Conservation (phyloP, 2,329 filamentous ascomycete species). For the Colletotrichum liaoningense region DNA sequence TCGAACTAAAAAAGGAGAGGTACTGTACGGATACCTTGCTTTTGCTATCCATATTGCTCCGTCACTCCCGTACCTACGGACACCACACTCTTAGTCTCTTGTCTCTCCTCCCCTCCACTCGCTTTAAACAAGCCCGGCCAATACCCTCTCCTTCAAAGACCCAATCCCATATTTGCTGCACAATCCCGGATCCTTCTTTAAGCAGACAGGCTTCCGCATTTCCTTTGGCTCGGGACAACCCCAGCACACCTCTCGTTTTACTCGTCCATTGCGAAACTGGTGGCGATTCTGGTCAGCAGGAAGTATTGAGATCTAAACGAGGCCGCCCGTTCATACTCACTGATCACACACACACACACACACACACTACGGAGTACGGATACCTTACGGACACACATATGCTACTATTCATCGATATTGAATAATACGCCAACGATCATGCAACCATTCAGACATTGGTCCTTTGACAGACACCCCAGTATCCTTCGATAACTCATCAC, state of each 20-base stretch:
- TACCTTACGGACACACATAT: background rate
- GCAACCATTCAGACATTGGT: conserved; percentile 17
- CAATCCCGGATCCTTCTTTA: conserved; percentile 30
- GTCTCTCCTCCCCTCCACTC: conserved; percentile 14
- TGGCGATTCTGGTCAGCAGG: conserved; percentile 10
- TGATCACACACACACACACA: too few species aligned
- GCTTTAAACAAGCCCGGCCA: conserved; percentile 15
- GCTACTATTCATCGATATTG: conserved; percentile 10
- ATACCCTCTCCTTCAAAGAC: conserved; percentile 8
- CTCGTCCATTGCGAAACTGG: conserved; percentile 18
- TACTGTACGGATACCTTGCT: background rate
- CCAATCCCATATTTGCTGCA: conserved; percentile 29
- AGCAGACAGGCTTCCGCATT: conserved; percentile 29
- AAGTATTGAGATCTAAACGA: conserved; percentile 31
- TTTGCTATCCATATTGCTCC: conserved; percentile 2
- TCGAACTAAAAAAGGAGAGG: background rate
- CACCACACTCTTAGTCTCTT: background rate
- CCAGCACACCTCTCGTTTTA: conserved; percentile 14
- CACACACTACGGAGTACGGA: too few species aligned
- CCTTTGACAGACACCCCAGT: conserved; percentile 20
- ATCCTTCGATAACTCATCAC: conserved; percentile 10
- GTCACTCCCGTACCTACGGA: background rate
- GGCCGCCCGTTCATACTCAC: background rate
- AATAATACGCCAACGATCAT: conserved; percentile 29
- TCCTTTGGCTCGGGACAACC: conserved; percentile 13